Evolutionary conservation across 176 grass and related monocot species (phyloP).

Genomic region (Alopecurus myosuroides): DNA sequence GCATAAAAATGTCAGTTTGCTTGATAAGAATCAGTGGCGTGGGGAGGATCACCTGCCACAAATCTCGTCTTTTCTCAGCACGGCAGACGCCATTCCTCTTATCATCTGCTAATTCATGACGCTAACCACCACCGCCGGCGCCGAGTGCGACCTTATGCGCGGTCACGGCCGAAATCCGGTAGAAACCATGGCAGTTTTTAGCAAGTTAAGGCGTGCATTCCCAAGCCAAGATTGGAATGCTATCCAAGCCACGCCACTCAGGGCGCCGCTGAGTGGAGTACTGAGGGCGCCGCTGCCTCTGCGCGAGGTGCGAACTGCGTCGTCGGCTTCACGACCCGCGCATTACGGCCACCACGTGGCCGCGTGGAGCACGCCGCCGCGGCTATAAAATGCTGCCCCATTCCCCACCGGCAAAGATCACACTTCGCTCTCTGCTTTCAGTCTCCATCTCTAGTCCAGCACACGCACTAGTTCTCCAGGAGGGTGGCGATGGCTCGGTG

Average conservation of each 20-base stretch:
- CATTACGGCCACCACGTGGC: not conserved
- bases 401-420: not conserved
- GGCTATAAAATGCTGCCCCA: not conserved
- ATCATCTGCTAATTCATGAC: not conserved
- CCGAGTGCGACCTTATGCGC: not conserved
- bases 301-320: too few species aligned
- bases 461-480: not conserved
- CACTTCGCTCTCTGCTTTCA: not conserved
- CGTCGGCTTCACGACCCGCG: not conserved
- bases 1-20: not conserved
- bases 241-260: not conserved
- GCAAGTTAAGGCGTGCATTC: not conserved
- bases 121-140: not conserved
- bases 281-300: not conserved
- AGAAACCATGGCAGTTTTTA: not conserved
- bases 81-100: not conserved
- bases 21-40: not conserved
- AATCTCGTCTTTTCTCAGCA: not conserved
- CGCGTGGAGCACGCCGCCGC: not conserved
- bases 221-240: not conserved
- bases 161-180: not conserved
- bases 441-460: not conserved
- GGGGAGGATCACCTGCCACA: not conserved
- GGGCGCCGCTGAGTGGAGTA: too few species aligned
- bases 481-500: slow-evolving; percentile 13